Evolutionary conservation across 192 early-diverging fungal genomes (phyloP), one percentile per base, ranked within the genome.

Genomic region (Coemansia reversa): DNA sequence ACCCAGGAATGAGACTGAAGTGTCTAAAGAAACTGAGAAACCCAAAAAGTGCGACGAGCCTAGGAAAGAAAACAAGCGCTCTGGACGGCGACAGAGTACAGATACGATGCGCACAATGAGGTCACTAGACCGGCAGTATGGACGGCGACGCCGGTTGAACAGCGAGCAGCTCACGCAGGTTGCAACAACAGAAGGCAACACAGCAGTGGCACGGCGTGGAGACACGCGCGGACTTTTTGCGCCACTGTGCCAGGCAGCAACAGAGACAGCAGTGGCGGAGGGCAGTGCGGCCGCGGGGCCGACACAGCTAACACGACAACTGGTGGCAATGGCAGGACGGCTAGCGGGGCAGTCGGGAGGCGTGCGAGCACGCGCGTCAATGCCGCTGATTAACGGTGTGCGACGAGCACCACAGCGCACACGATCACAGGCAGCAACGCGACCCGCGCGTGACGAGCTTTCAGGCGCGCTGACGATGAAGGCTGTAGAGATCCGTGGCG

Each of bases 71-170:
- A 67, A 63, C 23, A 58, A 64, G 45, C 71, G 71, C 2, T 70
- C 67, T 18, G 27, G 59, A 5, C 50, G 77, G 16, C 52, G 71
- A 19, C 72, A 71, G 65, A 71, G 72, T 62, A 72, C 70, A 29
- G 77, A 80, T 49, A 63, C 69, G 4, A 74, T 80, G 77, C 72
- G 72, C 28, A 69, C 72, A 16, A 74, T 80, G 77, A 67, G 77
- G 54, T 80, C 77, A 54, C 62, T 80, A 33, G 71, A 74, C 48
- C 58, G 77, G 32, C 77, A 80, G 47, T 80, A 80, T 47, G 77
- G 77, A 2, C 67, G 77, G 19, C 72, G 77, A 9, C 77, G 77
- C 24, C 64, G 77, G 19, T 68, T 80, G 23, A 79, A 79, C 65
- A 71, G 65, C 20, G 77, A 80, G 47, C 62, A 60, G 29, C 57